Conservation (phyloP, 129 eudicot species). For the Solidago caesia region DNA sequence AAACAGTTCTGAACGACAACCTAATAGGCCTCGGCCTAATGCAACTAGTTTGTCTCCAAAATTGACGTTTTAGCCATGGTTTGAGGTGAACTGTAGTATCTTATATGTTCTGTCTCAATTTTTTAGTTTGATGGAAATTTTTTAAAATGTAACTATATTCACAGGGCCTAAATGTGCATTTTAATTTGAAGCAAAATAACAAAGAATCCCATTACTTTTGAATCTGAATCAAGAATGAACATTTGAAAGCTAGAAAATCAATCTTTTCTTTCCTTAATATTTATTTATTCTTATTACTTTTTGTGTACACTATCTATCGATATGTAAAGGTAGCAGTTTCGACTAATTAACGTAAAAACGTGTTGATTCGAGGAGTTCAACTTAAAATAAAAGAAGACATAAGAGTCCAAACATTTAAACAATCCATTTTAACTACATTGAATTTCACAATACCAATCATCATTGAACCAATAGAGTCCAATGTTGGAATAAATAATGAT, state of each 20-base stretch:
- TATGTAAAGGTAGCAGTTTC: neutral
- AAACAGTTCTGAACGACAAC: slow-evolving; percentile 50
- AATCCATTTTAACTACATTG: neutral
- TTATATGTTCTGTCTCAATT: slow-evolving; percentile 16
- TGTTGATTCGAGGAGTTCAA: neutral
- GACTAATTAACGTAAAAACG: neutral
- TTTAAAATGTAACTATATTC: slow-evolving; percentile 31
- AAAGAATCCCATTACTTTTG: slow-evolving; percentile 7
- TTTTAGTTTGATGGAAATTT: slow-evolving; percentile 26
- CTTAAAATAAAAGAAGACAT: neutral
- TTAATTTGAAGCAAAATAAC: slow-evolving; percentile 5
- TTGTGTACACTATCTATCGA: neutral
- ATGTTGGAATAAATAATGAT: too few relatives aligned
- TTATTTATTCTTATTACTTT: neutral
- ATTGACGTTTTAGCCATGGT: slow-evolving; percentile 56
- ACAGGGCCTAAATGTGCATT: slow-evolving; percentile 32
- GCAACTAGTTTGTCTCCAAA: slow-evolving; percentile 76
- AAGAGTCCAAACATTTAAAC: too few relatives aligned
- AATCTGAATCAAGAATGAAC: neutral
- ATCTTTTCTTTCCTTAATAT: neutral
- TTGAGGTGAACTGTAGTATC: slow-evolving; percentile 26
- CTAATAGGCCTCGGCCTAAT: slow-evolving; percentile 43
- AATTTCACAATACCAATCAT: neutral
- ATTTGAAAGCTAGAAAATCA: neutral
- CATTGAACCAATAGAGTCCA: slow-evolving; percentile 10